Conservation (phyloP, 2,329 filamentous ascomycete genomes). For the Penicillium digitatum region DNA sequence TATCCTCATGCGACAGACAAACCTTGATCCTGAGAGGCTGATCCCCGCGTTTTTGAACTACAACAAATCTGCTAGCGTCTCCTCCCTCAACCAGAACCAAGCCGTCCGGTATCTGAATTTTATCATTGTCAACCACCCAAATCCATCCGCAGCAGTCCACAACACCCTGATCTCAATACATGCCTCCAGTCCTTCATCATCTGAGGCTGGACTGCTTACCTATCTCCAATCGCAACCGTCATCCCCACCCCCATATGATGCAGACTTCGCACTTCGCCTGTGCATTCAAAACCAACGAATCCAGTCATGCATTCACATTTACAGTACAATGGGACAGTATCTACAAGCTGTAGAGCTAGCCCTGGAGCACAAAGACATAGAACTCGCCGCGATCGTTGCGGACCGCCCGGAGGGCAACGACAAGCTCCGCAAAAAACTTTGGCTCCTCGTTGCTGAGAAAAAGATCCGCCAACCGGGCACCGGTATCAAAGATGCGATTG, state of each 20-base stretch:
- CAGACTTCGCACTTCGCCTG: constrained; percentile 89
- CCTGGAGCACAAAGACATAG: constrained; percentile 81
- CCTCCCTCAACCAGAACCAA: constrained; percentile 70
- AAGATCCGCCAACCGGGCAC: constrained; percentile 77
- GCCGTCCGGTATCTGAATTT: constrained; percentile 91
- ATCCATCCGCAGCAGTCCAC: constrained; percentile 80
- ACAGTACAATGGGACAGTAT: constrained; percentile 93
- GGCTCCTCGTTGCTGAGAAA: constrained; percentile 91
- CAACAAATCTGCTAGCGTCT: constrained; percentile 65
- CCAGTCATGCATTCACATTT: constrained; percentile 93
- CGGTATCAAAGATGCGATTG: constrained; percentile 88
- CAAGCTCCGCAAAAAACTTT: constrained; percentile 82
- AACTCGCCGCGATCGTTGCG: constrained; percentile 83
- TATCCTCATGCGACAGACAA: constrained; percentile 85
- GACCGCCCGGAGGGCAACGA: constrained; percentile 75
- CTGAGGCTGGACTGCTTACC: constrained; percentile 78
- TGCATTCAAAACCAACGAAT: constrained; percentile 94
- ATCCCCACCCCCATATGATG: constrained; percentile 79
- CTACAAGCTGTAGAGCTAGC: constrained; percentile 89
- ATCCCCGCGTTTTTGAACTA: constrained; percentile 94
- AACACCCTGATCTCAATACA: constrained; percentile 97
- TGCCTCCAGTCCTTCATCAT: constrained; percentile 75
- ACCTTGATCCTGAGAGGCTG: constrained; percentile 77
- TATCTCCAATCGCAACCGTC: constrained; percentile 91
- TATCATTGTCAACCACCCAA: constrained; percentile 77